Percentiles rank a stretch among this genome's conserved stretches.
Conservation (phyloP, 2,329 filamentous ascomycete genomes). For the Pyricularia pennisetigena region DNA sequence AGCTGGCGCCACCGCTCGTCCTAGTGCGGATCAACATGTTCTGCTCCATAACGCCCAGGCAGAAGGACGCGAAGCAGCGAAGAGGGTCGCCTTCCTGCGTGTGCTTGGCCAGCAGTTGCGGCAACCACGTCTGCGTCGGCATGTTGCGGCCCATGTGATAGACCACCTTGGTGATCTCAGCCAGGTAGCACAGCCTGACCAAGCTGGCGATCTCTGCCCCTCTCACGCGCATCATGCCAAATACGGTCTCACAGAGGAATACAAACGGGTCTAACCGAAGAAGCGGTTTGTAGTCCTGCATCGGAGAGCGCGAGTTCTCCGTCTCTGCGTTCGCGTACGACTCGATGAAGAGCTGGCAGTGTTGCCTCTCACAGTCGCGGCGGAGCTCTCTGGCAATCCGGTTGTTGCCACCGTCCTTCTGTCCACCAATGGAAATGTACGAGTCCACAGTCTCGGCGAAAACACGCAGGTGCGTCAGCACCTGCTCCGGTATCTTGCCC, state of each 20-base stretch:
- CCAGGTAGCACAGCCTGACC: conserved; percentile 77
- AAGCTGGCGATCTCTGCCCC: conserved; percentile 69
- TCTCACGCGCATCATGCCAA: conserved; percentile 58
- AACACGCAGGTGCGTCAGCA: conserved; percentile 77
- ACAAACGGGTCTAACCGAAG: conserved; percentile 64
- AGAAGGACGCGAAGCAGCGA: conserved; percentile 46
- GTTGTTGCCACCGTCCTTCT: conserved; percentile 50
- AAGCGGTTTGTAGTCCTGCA: conserved; percentile 44
- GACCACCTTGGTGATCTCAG: conserved; percentile 80
- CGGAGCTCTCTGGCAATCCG: conserved; percentile 57
- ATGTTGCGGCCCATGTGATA: conserved; percentile 48
- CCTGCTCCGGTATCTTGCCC: conserved; percentile 75
- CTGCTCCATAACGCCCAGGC: conserved; percentile 34
- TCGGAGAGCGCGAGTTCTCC: conserved; percentile 26
- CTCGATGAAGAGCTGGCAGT: conserved; percentile 65
- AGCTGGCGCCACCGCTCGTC: conserved; percentile 8
- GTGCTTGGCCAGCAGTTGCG: conserved; percentile 30
- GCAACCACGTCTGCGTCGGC: conserved; percentile 36
- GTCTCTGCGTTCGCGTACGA: conserved; percentile 36
- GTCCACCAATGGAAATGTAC: conserved; percentile 67
- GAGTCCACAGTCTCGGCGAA: conserved; percentile 81
- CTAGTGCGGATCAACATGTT: conserved; percentile 26
- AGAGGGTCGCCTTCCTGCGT: conserved; percentile 30
- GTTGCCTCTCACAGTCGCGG: conserved; percentile 59
- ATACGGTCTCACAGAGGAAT: conserved; percentile 71